Conservation (phyloP, 2,329 filamentous ascomycete genomes). For the Purpureocillium takamizusanense region DNA sequence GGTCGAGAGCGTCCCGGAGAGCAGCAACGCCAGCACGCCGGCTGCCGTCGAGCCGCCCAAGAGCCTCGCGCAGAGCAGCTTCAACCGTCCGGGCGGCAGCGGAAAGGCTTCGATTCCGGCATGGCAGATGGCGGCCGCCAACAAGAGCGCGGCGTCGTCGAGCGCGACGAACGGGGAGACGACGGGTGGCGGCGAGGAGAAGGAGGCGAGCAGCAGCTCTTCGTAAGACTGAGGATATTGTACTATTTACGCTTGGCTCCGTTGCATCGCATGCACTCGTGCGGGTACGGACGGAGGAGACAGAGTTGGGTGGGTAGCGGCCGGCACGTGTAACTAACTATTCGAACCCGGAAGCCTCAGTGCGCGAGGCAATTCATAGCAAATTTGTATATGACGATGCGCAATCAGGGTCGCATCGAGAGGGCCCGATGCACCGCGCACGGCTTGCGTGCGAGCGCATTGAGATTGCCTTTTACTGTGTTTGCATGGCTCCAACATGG, state of each 20-base stretch:
- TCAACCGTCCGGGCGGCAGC: slow-evolving; percentile 26
- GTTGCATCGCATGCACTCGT: too few species aligned
- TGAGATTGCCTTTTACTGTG: too few species aligned
- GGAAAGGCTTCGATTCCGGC: slow-evolving; percentile 64
- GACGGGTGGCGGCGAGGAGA: slow-evolving; percentile 4
- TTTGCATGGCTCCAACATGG: too few species aligned
- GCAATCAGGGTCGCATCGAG: too few species aligned
- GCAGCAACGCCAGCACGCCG: slow-evolving; percentile 11
- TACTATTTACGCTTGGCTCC: background rate
- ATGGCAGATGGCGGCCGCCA: slow-evolving; percentile 68
- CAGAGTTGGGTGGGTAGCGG: too few species aligned
- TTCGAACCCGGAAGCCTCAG: too few species aligned
- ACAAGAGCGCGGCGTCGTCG: slow-evolving; percentile 30
- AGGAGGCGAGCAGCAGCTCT: slow-evolving; percentile 4
- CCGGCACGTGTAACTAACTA: too few species aligned
- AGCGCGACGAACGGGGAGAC: slow-evolving; percentile 15
- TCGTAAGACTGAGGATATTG: background rate
- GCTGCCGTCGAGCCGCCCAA: slow-evolving; percentile 20
- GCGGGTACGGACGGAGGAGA: too few species aligned
- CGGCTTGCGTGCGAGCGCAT: too few species aligned
- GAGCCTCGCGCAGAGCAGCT: slow-evolving; percentile 17
- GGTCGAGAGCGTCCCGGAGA: slow-evolving; percentile 12
- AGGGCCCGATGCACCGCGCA: too few species aligned
- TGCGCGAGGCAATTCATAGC: too few species aligned
- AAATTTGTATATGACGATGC: too few species aligned